Percentiles rank a stretch among this genome's conserved stretches.
These are phyloP conservation scores for Scheffersomyces stipitis DNA, from an alignment of 805 yeast genomes.

Conservation along the genomic window DNA sequence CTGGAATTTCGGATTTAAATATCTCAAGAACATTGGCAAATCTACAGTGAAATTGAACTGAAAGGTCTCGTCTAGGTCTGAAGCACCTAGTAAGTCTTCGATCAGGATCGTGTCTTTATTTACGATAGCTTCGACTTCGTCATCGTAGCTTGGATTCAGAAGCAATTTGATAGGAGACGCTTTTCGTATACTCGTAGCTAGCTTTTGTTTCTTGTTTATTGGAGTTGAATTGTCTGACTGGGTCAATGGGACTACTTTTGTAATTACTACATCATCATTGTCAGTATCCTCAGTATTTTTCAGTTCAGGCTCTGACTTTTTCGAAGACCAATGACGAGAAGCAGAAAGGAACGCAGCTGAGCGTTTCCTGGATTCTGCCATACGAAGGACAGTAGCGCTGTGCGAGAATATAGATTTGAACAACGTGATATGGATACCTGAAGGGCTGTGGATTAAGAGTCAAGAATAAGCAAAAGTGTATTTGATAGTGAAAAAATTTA, in stretches of 20 bases:
- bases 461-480: too few species aligned
- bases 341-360: constrained; percentile 25
- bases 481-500: too few species aligned
- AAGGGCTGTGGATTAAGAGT: too few species aligned
- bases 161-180: constrained; percentile 24
- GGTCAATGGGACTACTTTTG: too few species aligned
- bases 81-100: constrained; percentile 28
- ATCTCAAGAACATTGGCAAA: constrained; percentile 36
- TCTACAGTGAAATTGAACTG: constrained; percentile 53
- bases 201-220: constrained; percentile 2
- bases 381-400: too few species aligned
- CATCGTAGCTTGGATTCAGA: constrained; percentile 24
- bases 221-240: too few species aligned
- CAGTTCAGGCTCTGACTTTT: constrained; percentile 3
- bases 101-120: constrained; percentile 29
- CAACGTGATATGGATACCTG: too few species aligned
- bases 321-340: constrained; percentile 22
- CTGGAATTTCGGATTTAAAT: constrained; percentile 25
- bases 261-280: too few species aligned
- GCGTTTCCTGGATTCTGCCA: constrained; percentile 4
- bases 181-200: constrained; percentile 3
- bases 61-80: constrained; percentile 33
- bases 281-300: too few species aligned
- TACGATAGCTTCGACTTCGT: constrained; percentile 9
- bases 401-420: too few species aligned